Percentiles rank a stretch among this genome's conserved stretches.
These are phyloP conservation scores for Fusarium sp. DNA, from an alignment of 2,329 filamentous ascomycete species.

Conservation along the genomic window DNA sequence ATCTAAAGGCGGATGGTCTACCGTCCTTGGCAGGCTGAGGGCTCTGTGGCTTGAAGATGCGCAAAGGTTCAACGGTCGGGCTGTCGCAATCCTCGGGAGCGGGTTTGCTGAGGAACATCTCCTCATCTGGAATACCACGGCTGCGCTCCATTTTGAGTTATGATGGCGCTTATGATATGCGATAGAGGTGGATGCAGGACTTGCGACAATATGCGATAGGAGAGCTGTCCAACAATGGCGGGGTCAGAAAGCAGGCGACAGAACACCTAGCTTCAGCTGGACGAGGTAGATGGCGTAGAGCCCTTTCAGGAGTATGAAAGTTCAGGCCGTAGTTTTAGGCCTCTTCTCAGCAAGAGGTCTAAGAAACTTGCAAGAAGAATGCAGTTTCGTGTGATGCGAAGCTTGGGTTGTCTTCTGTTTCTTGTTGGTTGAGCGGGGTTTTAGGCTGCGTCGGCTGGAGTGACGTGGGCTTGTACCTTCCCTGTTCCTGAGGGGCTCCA, in stretches of 20 bases:
- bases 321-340: conserved; percentile 12
- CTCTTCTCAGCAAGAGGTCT: conserved; percentile 22
- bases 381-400: conserved; percentile 2
- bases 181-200: conserved; percentile 2
- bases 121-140: conserved; percentile 79
- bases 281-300: conserved; percentile 16
- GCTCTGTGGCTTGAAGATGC: conserved; percentile 84
- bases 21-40: conserved; percentile 65
- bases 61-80: conserved; percentile 84
- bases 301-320: conserved; percentile 16
- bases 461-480: conserved; percentile 32
- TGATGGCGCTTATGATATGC: conserved; percentile 13
- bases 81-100: conserved; percentile 70
- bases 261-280: conserved; percentile 9
- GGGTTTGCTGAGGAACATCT: conserved; percentile 82
- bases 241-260: conserved; percentile 16
- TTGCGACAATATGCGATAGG: conserved; percentile 29
- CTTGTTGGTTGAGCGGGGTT: conserved; percentile 45
- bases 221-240: conserved; percentile 29
- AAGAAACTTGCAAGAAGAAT: background rate
- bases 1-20: conserved; percentile 58
- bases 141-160: conserved; percentile 61
- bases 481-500: conserved; percentile 38
- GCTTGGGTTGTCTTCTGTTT: conserved; percentile 28
- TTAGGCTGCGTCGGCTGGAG: conserved; percentile 23